phyloP scores from a whole-genome alignment of 1,284 basidiomycete genomes.

The Ustilago cynodontis region DNA sequence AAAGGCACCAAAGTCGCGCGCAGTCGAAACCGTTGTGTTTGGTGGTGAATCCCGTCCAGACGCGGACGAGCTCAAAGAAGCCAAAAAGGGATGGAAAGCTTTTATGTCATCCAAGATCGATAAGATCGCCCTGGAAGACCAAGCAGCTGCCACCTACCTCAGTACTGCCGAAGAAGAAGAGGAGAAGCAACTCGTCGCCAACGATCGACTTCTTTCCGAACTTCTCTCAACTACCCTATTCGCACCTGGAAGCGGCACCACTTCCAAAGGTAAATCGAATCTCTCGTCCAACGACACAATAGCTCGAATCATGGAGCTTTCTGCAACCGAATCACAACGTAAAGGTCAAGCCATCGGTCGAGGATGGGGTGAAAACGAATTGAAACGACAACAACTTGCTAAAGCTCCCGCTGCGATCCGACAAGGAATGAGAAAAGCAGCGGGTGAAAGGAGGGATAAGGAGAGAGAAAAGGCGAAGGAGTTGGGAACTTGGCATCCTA shows the following conservation, averaged over 20 bases:
- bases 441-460: conserved; percentile 60
- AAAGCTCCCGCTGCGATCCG: conserved; percentile 62
- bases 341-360: conserved; percentile 54
- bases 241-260: conserved; percentile 58
- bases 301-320: conserved; percentile 61
- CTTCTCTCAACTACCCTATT: conserved; percentile 67
- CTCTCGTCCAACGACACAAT: conserved; percentile 62
- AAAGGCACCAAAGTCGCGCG: conserved; percentile 25
- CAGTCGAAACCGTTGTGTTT: conserved; percentile 45
- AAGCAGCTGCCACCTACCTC: conserved; percentile 10
- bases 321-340: conserved; percentile 43
- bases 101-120: conserved; percentile 58
- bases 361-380: conserved; percentile 61
- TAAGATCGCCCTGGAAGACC: conserved; percentile 40
- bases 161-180: conserved; percentile 52
- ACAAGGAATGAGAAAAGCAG: conserved; percentile 58
- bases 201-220: conserved; percentile 63
- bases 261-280: conserved; percentile 51
- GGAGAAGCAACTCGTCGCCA: conserved; percentile 61
- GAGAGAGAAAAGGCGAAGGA: conserved; percentile 64
- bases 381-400: conserved; percentile 57
- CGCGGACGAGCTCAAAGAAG: conserved; percentile 28
- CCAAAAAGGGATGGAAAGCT: conserved; percentile 52
- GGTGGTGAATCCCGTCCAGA: conserved; percentile 32
- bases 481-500: conserved; percentile 65